Evolutionary conservation across 2,329 filamentous ascomycete species (phyloP).

Genomic region (Monilinia polystroma): DNA sequence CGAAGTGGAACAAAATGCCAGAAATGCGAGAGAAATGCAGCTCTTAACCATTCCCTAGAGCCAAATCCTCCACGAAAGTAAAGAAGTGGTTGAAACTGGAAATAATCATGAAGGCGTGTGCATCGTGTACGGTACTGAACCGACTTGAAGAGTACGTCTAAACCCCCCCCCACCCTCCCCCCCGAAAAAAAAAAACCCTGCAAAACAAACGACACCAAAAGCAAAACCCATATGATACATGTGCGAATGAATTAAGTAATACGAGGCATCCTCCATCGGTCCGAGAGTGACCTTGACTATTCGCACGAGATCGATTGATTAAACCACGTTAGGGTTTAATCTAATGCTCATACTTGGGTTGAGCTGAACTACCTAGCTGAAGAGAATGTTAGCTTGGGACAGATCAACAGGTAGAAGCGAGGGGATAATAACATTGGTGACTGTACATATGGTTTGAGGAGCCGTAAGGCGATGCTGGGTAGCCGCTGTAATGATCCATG

Average conservation of each 20-base stretch:
- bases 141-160: conserved; percentile 34
- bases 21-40: conserved; percentile 33
- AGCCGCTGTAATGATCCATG: conserved; percentile 48
- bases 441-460: conserved; percentile 55
- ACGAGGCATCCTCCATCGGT: conserved; percentile 27
- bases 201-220: conserved; percentile 35
- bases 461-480: conserved; percentile 59
- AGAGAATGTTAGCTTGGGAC: conserved; percentile 31
- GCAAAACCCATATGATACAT: conserved; percentile 42
- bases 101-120: conserved; percentile 38
- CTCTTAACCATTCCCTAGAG: conserved; percentile 22
- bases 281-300: conserved; percentile 25
- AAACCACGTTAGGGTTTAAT: conserved; percentile 22
- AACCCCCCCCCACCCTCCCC: conserved; percentile 23
- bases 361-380: conserved; percentile 37
- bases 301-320: conserved; percentile 23
- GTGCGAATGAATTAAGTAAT: conserved; percentile 33
- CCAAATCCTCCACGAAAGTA: conserved; percentile 19
- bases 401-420: conserved; percentile 24
- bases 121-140: conserved; percentile 39
- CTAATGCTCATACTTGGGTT: conserved; percentile 41
- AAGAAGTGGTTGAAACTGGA: conserved; percentile 29
- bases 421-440: conserved; percentile 50
- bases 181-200: conserved; percentile 28
- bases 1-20: conserved; percentile 5